These are phyloP conservation scores for Fonsecaea multimorphosa DNA, from an alignment of 2,329 filamentous ascomycete genomes.

Conservation along the genomic window DNA sequence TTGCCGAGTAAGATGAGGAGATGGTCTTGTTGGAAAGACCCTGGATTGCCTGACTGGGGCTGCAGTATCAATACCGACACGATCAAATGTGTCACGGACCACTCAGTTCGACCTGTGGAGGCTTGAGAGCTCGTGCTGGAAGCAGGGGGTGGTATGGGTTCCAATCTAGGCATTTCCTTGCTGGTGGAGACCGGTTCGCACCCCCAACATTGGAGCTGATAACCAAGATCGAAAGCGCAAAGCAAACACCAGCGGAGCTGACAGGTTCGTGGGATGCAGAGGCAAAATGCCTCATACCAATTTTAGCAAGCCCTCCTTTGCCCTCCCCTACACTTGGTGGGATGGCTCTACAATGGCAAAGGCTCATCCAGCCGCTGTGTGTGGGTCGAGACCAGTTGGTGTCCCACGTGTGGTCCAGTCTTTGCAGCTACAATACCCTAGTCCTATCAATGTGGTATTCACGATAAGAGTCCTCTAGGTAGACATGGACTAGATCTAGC, in stretches of 20 bases:
- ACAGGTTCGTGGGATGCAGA: not conserved
- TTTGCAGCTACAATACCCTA: not conserved
- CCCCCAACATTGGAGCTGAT: not conserved
- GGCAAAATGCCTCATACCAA: slow-evolving; percentile 1
- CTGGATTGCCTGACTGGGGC: not conserved
- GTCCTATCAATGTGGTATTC: not conserved
- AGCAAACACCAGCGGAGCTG: too few relatives aligned
- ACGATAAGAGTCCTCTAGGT: not conserved
- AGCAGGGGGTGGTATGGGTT: not conserved
- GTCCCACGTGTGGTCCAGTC: not conserved
- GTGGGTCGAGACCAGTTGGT: not conserved
- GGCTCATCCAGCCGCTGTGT: not conserved
- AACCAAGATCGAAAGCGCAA: not conserved
- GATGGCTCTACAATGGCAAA: not conserved
- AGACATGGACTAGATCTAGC: not conserved
- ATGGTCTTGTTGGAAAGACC: not conserved
- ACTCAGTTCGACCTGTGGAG: not conserved
- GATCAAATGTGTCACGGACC: not conserved
- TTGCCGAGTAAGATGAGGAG: not conserved
- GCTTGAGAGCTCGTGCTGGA: not conserved
- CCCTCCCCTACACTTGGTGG: not conserved
- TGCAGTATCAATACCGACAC: not conserved
- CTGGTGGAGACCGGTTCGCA: not conserved
- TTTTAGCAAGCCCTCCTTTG: not conserved
- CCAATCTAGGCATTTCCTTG: not conserved